phyloP scores from a whole-genome alignment of 495 filamentous ascomycete genomes.

The Astrothelium macrocarpum region DNA sequence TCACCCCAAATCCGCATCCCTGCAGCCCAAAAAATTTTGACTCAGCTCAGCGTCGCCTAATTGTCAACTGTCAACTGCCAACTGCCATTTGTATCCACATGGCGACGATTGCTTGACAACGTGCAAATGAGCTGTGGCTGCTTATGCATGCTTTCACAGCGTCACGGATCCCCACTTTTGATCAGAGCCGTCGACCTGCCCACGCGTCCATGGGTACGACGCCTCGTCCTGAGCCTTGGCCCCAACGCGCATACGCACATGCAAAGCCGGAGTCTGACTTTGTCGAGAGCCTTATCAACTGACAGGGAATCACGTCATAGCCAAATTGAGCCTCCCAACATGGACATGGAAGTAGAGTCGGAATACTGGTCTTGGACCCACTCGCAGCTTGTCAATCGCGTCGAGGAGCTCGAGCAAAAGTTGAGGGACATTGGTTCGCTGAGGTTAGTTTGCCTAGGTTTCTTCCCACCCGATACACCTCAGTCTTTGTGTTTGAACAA shows the following conservation, averaged over 20 bases:
- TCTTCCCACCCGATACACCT: neutral
- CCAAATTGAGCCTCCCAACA: neutral
- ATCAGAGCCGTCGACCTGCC: neutral
- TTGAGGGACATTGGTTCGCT: neutral
- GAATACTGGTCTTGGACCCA: conserved; percentile 27
- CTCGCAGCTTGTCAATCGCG: conserved; percentile 20
- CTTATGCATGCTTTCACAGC: neutral
- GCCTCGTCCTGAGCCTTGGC: neutral
- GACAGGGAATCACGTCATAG: conserved; percentile 1
- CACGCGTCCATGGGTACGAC: neutral
- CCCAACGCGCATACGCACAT: neutral
- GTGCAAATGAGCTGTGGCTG: neutral
- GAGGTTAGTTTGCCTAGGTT: neutral
- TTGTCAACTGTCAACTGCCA: too few relatives aligned
- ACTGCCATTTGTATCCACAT: too few relatives aligned
- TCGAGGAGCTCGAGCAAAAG: conserved; percentile 23
- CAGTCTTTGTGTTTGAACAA: neutral
- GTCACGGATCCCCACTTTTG: neutral
- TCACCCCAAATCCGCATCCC: too few relatives aligned
- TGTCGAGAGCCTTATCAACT: neutral
- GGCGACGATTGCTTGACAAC: neutral
- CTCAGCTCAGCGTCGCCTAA: too few relatives aligned
- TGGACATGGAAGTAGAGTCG: neutral
- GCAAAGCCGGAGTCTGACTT: neutral
- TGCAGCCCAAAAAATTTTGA: too few relatives aligned